Evolutionary conservation across 2,329 filamentous ascomycete genomes (phyloP), one percentile per base, ranked within the genome.

Genomic region (Colletotrichum sp.): DNA sequence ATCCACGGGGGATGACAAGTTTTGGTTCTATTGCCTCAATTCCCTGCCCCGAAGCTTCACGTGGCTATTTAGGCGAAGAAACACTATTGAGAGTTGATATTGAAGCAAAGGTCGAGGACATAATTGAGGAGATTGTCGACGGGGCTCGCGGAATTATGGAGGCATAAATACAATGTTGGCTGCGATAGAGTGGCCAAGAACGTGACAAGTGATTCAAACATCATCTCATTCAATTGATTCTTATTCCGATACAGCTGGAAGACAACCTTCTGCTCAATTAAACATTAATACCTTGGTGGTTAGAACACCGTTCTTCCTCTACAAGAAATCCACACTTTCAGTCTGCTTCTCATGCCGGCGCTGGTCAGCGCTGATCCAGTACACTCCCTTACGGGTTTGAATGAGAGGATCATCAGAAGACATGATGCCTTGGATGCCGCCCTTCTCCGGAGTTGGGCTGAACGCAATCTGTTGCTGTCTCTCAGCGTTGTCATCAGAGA

Each of bases 281-380:
- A 30, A 30, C 9, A 30, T 30, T 30, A 30, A 30, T 30, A 30
- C 28, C 28, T 30, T 30, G 28, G 28, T 28, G 28, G 28, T 4
- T 30, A 30, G 28, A 30, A 30, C 3, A 30, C 28, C 28, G 28
- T 30, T 30, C 28, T 30, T 30, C 30, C 9, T 30, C 30, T 30
- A 10, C 30, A 30, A 30, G 28, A 30, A 30, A 10, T 30, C 30
- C 30, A 10, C 9, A 30, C 9, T 30, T 10, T 32, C 30, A 32
- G 30, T 32, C 4, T 32, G 79, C 79, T 30, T 82, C 81, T 18
- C 73, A 30, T 68, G 34, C 18, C 66, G 61, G 18, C 73, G 36
- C n/a, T 77, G 76, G 34, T 73, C 76, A 16, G 66, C 30, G 62
- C 73, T 77, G 52, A 77, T 76, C 30, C 61, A 64, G 30, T 77